These are phyloP conservation scores for Drechslera avenae DNA, from an alignment of 2,329 filamentous ascomycete genomes.

Conservation along the genomic window DNA sequence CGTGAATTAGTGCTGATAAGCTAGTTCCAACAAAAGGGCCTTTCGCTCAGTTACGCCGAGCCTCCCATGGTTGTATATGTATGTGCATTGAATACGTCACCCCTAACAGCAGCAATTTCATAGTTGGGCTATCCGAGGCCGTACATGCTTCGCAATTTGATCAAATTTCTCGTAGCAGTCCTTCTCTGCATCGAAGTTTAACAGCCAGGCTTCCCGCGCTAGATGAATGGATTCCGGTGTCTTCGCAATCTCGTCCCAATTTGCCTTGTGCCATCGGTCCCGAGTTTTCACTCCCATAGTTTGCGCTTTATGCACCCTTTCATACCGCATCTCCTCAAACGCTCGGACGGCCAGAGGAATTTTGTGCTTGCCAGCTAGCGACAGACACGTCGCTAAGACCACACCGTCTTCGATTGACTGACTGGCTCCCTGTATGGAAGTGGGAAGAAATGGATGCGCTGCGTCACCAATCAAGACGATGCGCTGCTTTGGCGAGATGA, in stretches of 20 bases:
- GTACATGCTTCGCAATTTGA: slow-evolving; percentile 21
- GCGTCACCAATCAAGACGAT: slow-evolving; percentile 59
- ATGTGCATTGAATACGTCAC: too few species aligned
- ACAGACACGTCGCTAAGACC: slow-evolving; percentile 34
- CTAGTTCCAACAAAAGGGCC: too few species aligned
- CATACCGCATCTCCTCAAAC: slow-evolving; percentile 43
- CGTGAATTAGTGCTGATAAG: neutral
- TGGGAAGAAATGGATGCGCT: slow-evolving; percentile 60
- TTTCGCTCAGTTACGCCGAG: too few species aligned
- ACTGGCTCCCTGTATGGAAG: slow-evolving; percentile 59
- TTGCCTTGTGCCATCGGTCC: slow-evolving; percentile 39
- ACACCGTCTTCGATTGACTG: slow-evolving; percentile 59
- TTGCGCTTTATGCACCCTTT: slow-evolving; percentile 37
- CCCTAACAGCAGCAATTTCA: slow-evolving; percentile 7
- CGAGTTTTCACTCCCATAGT: slow-evolving; percentile 37
- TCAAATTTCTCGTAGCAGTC: slow-evolving; percentile 40
- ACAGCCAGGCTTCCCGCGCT: slow-evolving; percentile 37
- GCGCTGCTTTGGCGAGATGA: slow-evolving; percentile 55
- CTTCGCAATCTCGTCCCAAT: slow-evolving; percentile 35
- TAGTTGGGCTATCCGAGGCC: slow-evolving; percentile 13
- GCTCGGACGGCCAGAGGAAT: slow-evolving; percentile 32
- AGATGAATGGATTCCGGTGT: slow-evolving; percentile 38
- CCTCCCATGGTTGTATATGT: too few species aligned
- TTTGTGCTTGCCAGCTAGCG: slow-evolving; percentile 32
- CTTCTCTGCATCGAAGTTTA: slow-evolving; percentile 40